Conservation (phyloP, 352 stramenopile species). For the Elongisporangium senticosum region DNA sequence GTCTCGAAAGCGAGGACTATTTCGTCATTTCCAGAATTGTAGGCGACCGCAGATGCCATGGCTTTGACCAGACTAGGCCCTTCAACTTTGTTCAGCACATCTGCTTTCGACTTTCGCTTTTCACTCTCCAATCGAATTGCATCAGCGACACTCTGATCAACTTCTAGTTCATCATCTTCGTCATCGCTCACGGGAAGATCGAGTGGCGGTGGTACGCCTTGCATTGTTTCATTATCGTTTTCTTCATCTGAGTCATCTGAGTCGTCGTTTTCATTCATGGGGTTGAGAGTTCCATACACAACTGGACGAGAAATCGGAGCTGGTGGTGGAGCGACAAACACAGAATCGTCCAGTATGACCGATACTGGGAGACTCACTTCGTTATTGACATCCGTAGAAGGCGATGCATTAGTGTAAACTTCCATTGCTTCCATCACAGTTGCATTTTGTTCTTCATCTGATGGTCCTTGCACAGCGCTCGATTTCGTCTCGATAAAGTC, state of each 20-base stretch:
- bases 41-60: not conserved
- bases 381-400: not conserved
- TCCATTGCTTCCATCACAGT: not conserved
- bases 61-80: not conserved
- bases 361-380: not conserved
- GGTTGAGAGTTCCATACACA: slow-evolving; percentile 27
- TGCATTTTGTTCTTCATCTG: not conserved
- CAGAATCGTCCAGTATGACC: not conserved
- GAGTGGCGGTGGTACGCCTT: slow-evolving; percentile 9
- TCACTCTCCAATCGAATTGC: slow-evolving; percentile 8
- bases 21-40: not conserved
- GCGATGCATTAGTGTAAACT: not conserved
- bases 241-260: slow-evolving; percentile 29
- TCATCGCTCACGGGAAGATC: slow-evolving; percentile 16
- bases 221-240: slow-evolving; percentile 9
- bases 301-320: slow-evolving; percentile 11
- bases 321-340: slow-evolving; percentile 11
- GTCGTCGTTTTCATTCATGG: slow-evolving; percentile 19
- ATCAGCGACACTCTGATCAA: slow-evolving; percentile 23
- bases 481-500: not conserved
- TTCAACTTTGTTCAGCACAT: not conserved
- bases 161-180: slow-evolving; percentile 47
- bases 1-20: not conserved
- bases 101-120: not conserved
- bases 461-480: not conserved